Base-by-base conservation (phyloP, 345 rosid genomes). In the Cochlearia excelsa region DNA sequence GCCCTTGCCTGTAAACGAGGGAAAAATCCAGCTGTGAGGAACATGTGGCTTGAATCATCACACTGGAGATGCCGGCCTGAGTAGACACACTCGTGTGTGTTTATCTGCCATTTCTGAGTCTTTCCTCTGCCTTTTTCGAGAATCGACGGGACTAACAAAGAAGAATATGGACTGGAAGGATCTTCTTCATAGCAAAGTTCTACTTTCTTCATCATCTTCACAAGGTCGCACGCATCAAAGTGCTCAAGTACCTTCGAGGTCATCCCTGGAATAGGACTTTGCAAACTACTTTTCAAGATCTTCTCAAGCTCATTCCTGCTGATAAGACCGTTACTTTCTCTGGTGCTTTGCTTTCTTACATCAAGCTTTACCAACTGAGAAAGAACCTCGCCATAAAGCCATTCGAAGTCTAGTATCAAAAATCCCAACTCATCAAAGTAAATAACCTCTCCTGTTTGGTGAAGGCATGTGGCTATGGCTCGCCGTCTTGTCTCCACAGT, bases 91-190 rank as follows among this genome's bases (percentile, higher is more conserved):
- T 83, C 88, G 1, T 79, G 71, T 58, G 79, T 29, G 44, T 71
- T 79, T 47, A 81, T 49, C 68, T 66, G 94, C 99, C 99, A 89
- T 64, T 73, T 83, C 80, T 82, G 99, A 11, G 80, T 75, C 76
- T 75, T 89, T 51, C 91, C 94, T 82, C 99, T 77, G 62, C 95
- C 81, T 74, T 93, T 94, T 77, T 93, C 90, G n/a, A 93, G 99
- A 69, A 87, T 83, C 3, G 90, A 87, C 29, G 97, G 94, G 57
- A 93, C 84, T 58, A 89, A 65, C 11, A 93, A 65, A 23, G 73
- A 75, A 53, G 94, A 89, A 66, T 85, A 74, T 34, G 87, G 82
- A 75, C 74, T 78, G 7, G 91, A 80, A 0, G 86, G 88, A 66
- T 93, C 91, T 80, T 82, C 85, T 51, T 82, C 90, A 41, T 81